Base-by-base conservation (phyloP, 345 rosid genomes). In the Syzygium aromaticum region DNA sequence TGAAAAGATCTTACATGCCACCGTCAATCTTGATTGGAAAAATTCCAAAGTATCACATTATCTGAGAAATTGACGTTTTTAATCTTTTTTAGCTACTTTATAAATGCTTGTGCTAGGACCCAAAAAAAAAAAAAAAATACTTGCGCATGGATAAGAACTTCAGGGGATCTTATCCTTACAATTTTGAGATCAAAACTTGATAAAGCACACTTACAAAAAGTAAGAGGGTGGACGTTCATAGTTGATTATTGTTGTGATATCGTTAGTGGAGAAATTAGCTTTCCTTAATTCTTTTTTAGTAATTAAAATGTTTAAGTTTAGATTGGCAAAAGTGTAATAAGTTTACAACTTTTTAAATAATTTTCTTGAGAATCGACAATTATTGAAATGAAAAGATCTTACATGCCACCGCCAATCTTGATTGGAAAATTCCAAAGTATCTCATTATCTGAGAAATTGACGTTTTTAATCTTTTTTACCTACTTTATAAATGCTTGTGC, bases 401-500 rank as follows among this genome's bases (percentile, higher is more conserved):
- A 17, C 87, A 64, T 73, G 87, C 30, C 84, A 67, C 87, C 87
- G 51, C 17, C 63, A 86, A 64, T 86, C 11, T 51, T 86, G 87
- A 67, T 63, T 33, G 52, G 80, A 67, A 67, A 86, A 86, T 67
- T 73, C 49, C 6, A 38, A 51, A 49, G 51, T 49, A 49, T 9
- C 23, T 64, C 43, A 30, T 28, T 64, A 28, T 30, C 30, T 43
- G 77, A 64, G 73, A 61, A 61, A 61, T 8, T 61, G 38, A 28
- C 8, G n/a, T 61, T 61, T 61, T 33, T 6, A n/a, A 15, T 67
- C 46, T 40, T 12, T 16, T 17, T 67, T 46, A 17, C 13, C 33
- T 67, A 33, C 0, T 33, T 17, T 10, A 33, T 30, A 33, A 33
- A 67, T 17, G 9, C 80, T 8, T 4, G 25, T 23, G 80, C 11